Evolutionary conservation across 1,284 basidiomycete genomes (phyloP).

Genomic region (Afroboletus lepidellus): DNA sequence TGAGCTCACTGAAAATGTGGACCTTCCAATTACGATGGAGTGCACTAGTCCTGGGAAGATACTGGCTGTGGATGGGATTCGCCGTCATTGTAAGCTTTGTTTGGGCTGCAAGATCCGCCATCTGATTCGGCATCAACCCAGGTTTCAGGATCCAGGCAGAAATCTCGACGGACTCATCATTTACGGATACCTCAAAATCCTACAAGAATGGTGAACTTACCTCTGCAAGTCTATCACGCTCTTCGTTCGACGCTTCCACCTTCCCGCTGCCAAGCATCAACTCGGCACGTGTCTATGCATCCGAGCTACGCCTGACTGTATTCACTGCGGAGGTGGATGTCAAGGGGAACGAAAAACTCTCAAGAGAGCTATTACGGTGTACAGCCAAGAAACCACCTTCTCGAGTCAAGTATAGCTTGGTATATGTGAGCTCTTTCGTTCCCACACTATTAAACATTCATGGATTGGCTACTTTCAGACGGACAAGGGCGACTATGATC

Average conservation of each 20-base stretch:
- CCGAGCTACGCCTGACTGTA: slow-evolving; percentile 54
- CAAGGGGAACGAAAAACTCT: slow-evolving; percentile 64
- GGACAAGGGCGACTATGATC: slow-evolving; percentile 82
- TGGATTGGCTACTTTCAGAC: slow-evolving; percentile 47
- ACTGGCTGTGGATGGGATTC: not conserved
- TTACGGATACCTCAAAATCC: too few species aligned
- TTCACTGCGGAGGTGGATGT: slow-evolving; percentile 80
- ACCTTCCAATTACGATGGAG: too few species aligned
- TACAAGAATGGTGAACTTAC: too few species aligned
- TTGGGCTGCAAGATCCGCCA: too few species aligned
- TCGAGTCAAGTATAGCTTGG: slow-evolving; percentile 74
- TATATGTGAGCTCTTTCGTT: slow-evolving; percentile 57
- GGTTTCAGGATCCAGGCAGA: not conserved
- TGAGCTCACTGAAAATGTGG: slow-evolving; percentile 33
- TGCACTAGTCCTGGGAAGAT: not conserved
- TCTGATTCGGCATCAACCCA: not conserved
- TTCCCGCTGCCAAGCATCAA: too few species aligned
- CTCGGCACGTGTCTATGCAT: too few species aligned
- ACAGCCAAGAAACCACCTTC: slow-evolving; percentile 90
- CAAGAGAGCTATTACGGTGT: slow-evolving; percentile 77
- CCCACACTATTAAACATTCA: not conserved
- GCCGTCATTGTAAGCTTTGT: not conserved
- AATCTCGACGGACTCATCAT: not conserved
- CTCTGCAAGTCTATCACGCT: too few species aligned
- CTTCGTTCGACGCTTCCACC: too few species aligned